Evolutionary conservation across 257 asterid species (phyloP).

Genomic region (Solanum sejunctum): DNA sequence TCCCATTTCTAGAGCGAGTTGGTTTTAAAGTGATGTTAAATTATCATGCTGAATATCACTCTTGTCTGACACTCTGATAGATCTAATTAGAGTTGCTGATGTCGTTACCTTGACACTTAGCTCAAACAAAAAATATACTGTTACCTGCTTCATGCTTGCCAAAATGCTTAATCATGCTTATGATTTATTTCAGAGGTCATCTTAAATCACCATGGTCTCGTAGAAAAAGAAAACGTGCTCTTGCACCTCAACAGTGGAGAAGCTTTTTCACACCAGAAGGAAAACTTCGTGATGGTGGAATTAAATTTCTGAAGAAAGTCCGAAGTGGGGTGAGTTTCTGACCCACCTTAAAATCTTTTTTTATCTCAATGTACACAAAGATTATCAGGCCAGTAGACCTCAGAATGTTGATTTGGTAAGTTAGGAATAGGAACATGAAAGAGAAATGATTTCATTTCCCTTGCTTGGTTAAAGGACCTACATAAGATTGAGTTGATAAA

Average conservation of each 20-base stretch:
- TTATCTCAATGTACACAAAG: neutral
- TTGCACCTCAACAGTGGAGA: constrained; percentile 72
- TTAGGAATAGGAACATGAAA: neutral
- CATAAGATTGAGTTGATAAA: neutral
- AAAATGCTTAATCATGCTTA: constrained; percentile 5
- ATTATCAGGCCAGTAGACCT: neutral
- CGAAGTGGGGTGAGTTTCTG: constrained; percentile 80
- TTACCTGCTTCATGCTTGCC: constrained; percentile 1
- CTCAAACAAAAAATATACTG: neutral
- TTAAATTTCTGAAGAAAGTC: constrained; percentile 77
- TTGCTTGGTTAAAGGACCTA: neutral
- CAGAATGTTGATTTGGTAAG: neutral
- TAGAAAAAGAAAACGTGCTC: constrained; percentile 67
- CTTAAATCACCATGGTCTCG: constrained; percentile 93
- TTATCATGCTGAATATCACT: neutral
- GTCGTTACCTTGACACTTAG: neutral
- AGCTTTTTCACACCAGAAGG: constrained; percentile 75
- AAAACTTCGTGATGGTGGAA: constrained; percentile 66
- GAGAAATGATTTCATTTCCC: neutral
- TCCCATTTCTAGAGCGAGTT: neutral
- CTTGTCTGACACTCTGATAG: neutral
- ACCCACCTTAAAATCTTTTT: neutral
- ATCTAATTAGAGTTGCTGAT: neutral
- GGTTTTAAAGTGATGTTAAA: neutral
- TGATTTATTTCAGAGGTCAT: constrained; percentile 48